These are phyloP conservation scores for Eucalyptus marginata DNA, from an alignment of 345 rosid species.

Conservation along the genomic window DNA sequence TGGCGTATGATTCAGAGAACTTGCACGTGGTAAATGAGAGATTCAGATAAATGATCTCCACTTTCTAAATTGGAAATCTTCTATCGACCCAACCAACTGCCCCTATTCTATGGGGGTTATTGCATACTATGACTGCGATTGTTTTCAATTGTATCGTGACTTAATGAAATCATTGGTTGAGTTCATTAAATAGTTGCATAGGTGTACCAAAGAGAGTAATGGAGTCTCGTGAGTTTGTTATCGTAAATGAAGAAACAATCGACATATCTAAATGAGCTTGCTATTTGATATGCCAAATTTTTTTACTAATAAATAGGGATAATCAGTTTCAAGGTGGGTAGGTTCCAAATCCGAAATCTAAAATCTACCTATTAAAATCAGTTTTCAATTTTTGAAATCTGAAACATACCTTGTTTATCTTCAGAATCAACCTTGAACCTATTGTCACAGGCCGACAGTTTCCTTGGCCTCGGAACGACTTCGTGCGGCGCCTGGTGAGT, in stretches of 20 bases:
- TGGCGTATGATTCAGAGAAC: rapidly evolving
- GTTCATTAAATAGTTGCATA: background rate
- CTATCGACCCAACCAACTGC: rapidly evolving
- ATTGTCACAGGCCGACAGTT: too few species aligned
- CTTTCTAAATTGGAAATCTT: background rate
- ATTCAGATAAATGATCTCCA: rapidly evolving
- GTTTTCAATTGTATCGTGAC: background rate
- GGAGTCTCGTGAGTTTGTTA: background rate
- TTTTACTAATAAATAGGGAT: background rate
- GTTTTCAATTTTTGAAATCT: rapidly evolving
- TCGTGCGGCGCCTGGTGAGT: too few species aligned
- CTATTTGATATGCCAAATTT: background rate
- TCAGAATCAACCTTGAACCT: background rate
- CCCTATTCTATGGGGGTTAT: background rate
- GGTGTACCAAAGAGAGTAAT: background rate
- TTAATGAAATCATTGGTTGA: background rate
- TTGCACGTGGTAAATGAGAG: background rate
- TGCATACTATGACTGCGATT: rapidly evolving
- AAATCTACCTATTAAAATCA: rapidly evolving
- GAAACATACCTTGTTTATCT: rapidly evolving
- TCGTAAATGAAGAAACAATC: background rate
- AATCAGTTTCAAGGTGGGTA: too few species aligned
- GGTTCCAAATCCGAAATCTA: too few species aligned
- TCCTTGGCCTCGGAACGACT: too few species aligned
- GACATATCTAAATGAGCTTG: background rate